These are phyloP conservation scores for Picea sitchensis DNA, from an alignment of 75 land plant genomes.

Conservation along the genomic window DNA sequence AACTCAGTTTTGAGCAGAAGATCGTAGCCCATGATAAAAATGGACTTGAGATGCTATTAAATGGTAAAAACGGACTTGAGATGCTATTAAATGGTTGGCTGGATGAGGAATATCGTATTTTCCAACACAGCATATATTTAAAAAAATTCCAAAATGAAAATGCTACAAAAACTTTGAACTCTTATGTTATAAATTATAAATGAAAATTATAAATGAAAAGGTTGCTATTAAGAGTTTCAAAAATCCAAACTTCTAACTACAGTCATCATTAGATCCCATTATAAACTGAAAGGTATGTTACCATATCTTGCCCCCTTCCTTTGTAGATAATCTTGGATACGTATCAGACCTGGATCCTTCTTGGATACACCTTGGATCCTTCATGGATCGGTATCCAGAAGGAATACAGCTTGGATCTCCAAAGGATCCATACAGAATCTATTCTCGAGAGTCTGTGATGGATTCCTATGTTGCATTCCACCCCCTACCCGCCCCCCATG, in stretches of 20 bases:
- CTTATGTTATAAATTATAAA: neutral
- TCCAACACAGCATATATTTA: neutral
- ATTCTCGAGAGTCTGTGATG: too few relatives aligned
- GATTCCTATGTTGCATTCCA: too few relatives aligned
- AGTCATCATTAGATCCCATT: too few relatives aligned
- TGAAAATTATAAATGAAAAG: neutral
- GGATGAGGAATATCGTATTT: neutral
- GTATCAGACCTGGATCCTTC: too few relatives aligned
- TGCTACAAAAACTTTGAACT: neutral
- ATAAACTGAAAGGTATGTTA: too few relatives aligned
- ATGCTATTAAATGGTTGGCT: neutral
- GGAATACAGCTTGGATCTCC: too few relatives aligned
- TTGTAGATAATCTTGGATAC: too few relatives aligned
- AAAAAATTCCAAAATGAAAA: neutral
- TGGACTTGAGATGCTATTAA: neutral
- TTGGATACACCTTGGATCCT: too few relatives aligned
- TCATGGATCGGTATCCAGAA: too few relatives aligned
- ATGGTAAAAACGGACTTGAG: neutral
- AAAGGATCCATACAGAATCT: too few relatives aligned
- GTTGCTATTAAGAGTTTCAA: neutral
- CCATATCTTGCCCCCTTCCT: too few relatives aligned
- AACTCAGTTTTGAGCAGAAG: neutral
- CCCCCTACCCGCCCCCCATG: too few relatives aligned
- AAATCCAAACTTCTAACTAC: conserved; percentile 7
- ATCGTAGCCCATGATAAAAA: neutral